Evolutionary conservation across 2,329 filamentous ascomycete species (phyloP).

Genomic region (Cordyceps cateniannulata): DNA sequence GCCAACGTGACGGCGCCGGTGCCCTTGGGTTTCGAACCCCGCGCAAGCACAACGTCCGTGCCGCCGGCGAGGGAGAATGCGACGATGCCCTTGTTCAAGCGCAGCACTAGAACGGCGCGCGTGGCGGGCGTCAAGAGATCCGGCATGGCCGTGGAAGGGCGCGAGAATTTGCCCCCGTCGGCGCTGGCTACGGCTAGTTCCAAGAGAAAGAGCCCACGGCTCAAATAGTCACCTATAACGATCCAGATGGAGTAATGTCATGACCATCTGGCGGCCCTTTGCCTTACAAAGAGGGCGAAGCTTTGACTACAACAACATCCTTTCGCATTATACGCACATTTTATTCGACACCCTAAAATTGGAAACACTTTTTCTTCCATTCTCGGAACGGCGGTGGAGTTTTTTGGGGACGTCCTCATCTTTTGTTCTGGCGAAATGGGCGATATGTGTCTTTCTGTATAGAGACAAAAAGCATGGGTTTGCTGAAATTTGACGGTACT

Average conservation of each 20-base stretch:
- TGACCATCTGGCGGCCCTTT: not conserved
- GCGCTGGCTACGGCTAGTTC: constrained; percentile 21
- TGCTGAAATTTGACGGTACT: not conserved
- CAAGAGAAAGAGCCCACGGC: constrained; percentile 49
- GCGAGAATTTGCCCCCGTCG: constrained; percentile 44
- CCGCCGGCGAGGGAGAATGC: constrained; percentile 27
- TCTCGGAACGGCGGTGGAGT: not conserved
- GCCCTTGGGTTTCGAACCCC: constrained; percentile 34
- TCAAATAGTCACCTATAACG: constrained; percentile 27
- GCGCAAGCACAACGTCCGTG: constrained; percentile 35
- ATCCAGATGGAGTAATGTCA: not conserved
- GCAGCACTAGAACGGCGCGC: constrained; percentile 26
- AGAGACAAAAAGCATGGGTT: not conserved
- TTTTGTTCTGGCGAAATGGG: not conserved
- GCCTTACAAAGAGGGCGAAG: not conserved
- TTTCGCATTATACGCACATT: not conserved
- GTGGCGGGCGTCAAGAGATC: constrained; percentile 29
- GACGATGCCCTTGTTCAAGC: constrained; percentile 43
- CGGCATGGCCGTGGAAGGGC: constrained; percentile 34
- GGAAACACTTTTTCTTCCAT: not conserved
- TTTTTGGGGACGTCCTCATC: not conserved
- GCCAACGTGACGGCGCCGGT: constrained; percentile 31
- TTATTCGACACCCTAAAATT: not conserved
- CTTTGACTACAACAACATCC: not conserved
- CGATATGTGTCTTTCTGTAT: not conserved